Evolutionary conservation across 2,329 filamentous ascomycete species (phyloP).

Genomic region (Penicillium sp.): DNA sequence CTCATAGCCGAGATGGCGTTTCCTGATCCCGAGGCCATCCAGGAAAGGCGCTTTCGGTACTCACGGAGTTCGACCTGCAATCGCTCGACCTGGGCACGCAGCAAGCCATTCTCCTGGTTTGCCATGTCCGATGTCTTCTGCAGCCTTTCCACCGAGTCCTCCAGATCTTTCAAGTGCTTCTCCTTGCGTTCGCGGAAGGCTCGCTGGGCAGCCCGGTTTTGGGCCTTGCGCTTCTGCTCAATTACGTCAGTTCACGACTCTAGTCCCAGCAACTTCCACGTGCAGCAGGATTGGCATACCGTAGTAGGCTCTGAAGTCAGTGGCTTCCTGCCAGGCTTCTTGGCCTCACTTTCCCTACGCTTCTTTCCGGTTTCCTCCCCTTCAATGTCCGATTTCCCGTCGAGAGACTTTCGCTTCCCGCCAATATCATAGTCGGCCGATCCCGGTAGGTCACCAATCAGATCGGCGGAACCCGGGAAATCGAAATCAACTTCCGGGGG

Average conservation of each 20-base stretch:
- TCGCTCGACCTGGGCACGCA: slow-evolving; percentile 84
- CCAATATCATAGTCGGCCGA: slow-evolving; percentile 52
- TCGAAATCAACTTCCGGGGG: slow-evolving; percentile 78
- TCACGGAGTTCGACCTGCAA: slow-evolving; percentile 81
- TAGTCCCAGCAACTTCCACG: neutral
- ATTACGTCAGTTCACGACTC: slow-evolving; percentile 20
- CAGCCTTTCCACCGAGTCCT: slow-evolving; percentile 58
- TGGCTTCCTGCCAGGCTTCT: slow-evolving; percentile 96
- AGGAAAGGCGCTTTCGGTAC: slow-evolving; percentile 80
- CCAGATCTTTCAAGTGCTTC: slow-evolving; percentile 59
- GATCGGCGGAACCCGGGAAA: slow-evolving; percentile 56
- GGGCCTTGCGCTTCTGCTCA: slow-evolving; percentile 66
- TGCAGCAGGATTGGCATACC: slow-evolving; percentile 56
- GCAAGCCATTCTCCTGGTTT: slow-evolving; percentile 78
- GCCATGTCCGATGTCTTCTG: slow-evolving; percentile 80
- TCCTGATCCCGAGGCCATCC: slow-evolving; percentile 52
- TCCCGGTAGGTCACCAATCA: slow-evolving; percentile 73
- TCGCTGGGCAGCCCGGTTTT: slow-evolving; percentile 87
- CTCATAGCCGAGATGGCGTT: slow-evolving; percentile 48
- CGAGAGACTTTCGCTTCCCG: slow-evolving; percentile 58
- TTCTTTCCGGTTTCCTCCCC: slow-evolving; percentile 64
- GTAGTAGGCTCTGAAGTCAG: slow-evolving; percentile 93
- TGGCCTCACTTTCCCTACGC: slow-evolving; percentile 76
- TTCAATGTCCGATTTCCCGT: slow-evolving; percentile 56
- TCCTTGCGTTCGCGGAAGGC: slow-evolving; percentile 95